Percentiles rank a stretch among this genome's conserved stretches.
phyloP scores from a whole-genome alignment of 805 yeast genomes.

The Barnettozyma botsteinii region DNA sequence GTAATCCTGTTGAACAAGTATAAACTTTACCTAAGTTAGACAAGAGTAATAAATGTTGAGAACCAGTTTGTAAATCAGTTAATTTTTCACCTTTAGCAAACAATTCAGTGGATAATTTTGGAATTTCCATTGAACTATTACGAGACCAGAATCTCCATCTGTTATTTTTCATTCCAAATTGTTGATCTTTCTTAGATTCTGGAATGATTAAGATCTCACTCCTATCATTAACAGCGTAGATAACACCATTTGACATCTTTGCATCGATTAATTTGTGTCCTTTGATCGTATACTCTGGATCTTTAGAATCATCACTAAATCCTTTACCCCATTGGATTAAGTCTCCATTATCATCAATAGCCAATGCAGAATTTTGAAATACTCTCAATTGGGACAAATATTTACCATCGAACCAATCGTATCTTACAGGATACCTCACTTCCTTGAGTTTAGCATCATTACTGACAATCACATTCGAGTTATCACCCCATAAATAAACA shows the following conservation, averaged over 20 bases:
- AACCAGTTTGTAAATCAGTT: slow-evolving; percentile 51
- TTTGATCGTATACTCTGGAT: slow-evolving; percentile 35
- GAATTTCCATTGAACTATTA: neutral
- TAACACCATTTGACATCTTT: slow-evolving; percentile 46
- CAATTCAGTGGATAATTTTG: slow-evolving; percentile 1
- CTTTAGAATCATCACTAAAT: slow-evolving; percentile 22
- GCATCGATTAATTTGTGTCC: slow-evolving; percentile 42
- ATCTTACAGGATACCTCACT: slow-evolving; percentile 51
- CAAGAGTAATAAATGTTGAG: slow-evolving; percentile 60
- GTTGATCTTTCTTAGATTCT: slow-evolving; percentile 14
- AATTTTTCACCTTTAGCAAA: slow-evolving; percentile 43
- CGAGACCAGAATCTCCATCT: slow-evolving; percentile 8
- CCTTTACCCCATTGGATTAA: slow-evolving; percentile 67
- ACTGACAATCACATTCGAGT: slow-evolving; percentile 33
- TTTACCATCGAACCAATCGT: slow-evolving; percentile 58
- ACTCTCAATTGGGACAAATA: slow-evolving; percentile 52
- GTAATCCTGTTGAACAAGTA: slow-evolving; percentile 53
- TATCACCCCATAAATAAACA: slow-evolving; percentile 60
- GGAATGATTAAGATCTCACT: slow-evolving; percentile 34
- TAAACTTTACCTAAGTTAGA: slow-evolving; percentile 56
- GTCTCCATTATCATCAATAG: slow-evolving; percentile 64
- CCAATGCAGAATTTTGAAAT: slow-evolving; percentile 38
- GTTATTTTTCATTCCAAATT: neutral
- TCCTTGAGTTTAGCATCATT: slow-evolving; percentile 25
- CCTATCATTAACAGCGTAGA: slow-evolving; percentile 40